Conservation (phyloP, 345 rosid genomes). For the Cardiospermum halicacabum region DNA sequence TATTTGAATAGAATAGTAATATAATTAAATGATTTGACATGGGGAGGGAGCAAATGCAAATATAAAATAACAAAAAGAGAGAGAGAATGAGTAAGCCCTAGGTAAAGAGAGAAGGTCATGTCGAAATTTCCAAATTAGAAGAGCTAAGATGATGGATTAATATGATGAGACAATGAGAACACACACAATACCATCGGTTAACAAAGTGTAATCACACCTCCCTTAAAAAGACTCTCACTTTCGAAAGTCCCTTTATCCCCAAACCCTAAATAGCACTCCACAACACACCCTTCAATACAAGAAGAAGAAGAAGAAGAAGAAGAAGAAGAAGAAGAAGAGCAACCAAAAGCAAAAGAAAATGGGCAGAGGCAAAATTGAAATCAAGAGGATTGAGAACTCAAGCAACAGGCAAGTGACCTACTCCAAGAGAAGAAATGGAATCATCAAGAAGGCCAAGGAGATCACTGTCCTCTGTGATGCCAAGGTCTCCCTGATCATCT, state of each 20-base stretch:
- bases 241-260: conserved; percentile 47
- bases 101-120: too few species aligned
- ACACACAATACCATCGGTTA: conserved; percentile 30
- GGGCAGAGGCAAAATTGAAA: conserved; percentile 86
- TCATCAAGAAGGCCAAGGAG: conserved; percentile 75
- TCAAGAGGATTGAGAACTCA: conserved; percentile 73
- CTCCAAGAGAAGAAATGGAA: conserved; percentile 70
- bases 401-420: conserved; percentile 77
- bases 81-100: too few species aligned
- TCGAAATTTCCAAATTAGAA: conserved; percentile 6
- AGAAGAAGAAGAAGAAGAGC: not conserved
- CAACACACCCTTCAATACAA: too few species aligned
- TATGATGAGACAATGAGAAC: not conserved
- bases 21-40: too few species aligned
- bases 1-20: too few species aligned
- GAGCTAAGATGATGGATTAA: conserved; percentile 5
- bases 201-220: conserved; percentile 26
- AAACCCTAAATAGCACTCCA: conserved; percentile 46
- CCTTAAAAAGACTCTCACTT: too few species aligned
- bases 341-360: conserved; percentile 17
- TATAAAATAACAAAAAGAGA: too few species aligned
- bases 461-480: conserved; percentile 78
- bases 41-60: too few species aligned
- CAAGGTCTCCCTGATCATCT: conserved; percentile 63
- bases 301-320: conserved; percentile 12